Evolutionary conservation across 2,329 filamentous ascomycete species (phyloP).

Genomic region (Apiospora sp.): DNA sequence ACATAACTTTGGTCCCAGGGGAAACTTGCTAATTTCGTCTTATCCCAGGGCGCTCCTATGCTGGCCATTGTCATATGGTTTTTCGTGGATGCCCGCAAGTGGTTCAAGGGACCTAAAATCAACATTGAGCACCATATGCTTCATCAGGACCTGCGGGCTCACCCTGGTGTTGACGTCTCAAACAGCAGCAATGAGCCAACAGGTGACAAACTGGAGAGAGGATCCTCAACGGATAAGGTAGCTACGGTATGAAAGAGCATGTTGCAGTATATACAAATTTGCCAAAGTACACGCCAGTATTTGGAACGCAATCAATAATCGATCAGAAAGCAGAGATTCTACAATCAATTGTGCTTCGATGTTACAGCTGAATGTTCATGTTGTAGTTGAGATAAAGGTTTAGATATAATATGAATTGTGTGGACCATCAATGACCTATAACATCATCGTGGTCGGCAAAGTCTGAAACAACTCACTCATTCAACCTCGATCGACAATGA

Average conservation of each 20-base stretch:
- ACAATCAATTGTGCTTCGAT: too few species aligned
- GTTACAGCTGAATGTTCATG: too few species aligned
- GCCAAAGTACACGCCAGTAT: too few species aligned
- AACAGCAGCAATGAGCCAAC: conserved; percentile 5
- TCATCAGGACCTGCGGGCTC: background rate
- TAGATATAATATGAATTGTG: too few species aligned
- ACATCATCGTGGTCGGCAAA: too few species aligned
- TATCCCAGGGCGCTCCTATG: conserved; percentile 65
- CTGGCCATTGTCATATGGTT: conserved; percentile 67
- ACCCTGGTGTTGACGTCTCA: background rate
- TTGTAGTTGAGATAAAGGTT: too few species aligned
- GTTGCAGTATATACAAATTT: too few species aligned
- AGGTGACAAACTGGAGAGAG: background rate
- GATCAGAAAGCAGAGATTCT: too few species aligned
- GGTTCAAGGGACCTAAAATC: conserved; percentile 76
- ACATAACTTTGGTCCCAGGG: background rate
- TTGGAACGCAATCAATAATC: too few species aligned
- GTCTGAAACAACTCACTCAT: too few species aligned
- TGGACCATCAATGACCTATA: too few species aligned
- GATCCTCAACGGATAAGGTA: background rate
- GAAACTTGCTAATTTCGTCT: background rate
- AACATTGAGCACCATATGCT: conserved; percentile 57
- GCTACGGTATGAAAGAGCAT: background rate
- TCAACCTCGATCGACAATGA: too few species aligned
- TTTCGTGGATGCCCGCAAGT: conserved; percentile 67